phyloP scores from a whole-genome alignment of 352 stramenopile genomes.

The Globisporangium lucens region DNA sequence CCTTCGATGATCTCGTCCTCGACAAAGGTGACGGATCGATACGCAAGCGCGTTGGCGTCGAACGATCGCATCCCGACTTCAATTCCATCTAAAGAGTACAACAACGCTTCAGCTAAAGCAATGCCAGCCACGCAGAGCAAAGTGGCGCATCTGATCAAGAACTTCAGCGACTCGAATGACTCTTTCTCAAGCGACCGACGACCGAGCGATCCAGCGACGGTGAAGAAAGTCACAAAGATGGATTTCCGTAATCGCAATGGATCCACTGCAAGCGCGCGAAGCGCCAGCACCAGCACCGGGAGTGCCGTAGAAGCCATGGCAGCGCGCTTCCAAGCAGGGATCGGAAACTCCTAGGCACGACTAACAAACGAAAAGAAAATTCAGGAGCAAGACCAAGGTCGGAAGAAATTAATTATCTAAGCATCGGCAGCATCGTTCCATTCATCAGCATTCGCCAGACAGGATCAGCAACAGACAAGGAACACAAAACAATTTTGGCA shows the following conservation, averaged over 20 bases:
- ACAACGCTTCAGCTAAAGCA: slow-evolving; percentile 13
- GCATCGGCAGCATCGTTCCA: slow-evolving; percentile 1
- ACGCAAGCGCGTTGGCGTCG: slow-evolving; percentile 39
- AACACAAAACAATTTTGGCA: slow-evolving; percentile 4
- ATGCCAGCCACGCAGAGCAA: slow-evolving; percentile 33
- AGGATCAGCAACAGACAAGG: not conserved
- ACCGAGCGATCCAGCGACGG: slow-evolving; percentile 21
- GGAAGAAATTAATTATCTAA: slow-evolving; percentile 12
- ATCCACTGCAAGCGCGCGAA: slow-evolving; percentile 26
- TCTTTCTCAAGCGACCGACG: slow-evolving; percentile 5
- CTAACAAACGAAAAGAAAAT: not conserved
- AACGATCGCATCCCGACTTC: slow-evolving; percentile 1
- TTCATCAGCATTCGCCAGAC: not conserved
- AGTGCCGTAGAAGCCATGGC: slow-evolving; percentile 20
- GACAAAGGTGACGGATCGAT: slow-evolving; percentile 44
- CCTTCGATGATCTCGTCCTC: slow-evolving; percentile 1
- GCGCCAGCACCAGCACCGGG: slow-evolving; percentile 9
- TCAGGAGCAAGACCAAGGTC: not conserved
- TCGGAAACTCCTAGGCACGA: slow-evolving; percentile 1
- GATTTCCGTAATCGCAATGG: slow-evolving; percentile 40
- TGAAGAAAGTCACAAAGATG: slow-evolving; percentile 33
- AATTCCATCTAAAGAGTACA: slow-evolving; percentile 8
- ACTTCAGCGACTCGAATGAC: slow-evolving; percentile 37
- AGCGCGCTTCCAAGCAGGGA: slow-evolving; percentile 16
- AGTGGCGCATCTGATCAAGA: slow-evolving; percentile 70